These are phyloP conservation scores for Trichoderma erinaceum DNA, from an alignment of 495 filamentous ascomycete species.

Conservation along the genomic window DNA sequence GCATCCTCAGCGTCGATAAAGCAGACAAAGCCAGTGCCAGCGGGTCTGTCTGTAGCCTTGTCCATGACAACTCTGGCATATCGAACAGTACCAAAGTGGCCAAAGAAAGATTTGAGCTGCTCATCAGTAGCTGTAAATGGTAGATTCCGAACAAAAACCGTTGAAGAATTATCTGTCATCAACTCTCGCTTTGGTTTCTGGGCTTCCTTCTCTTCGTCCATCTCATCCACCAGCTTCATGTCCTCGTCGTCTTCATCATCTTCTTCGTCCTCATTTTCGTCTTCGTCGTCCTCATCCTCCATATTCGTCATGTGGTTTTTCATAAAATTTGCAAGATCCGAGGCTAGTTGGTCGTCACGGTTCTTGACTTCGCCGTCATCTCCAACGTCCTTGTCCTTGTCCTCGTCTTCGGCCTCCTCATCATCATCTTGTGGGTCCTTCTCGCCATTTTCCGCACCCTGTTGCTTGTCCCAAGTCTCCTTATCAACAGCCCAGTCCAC, in stretches of 20 bases:
- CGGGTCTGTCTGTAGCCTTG: slow-evolving; percentile 70
- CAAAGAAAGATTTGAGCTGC: slow-evolving; percentile 73
- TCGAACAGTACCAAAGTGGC: slow-evolving; percentile 70
- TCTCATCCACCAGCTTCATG: slow-evolving; percentile 26
- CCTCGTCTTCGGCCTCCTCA: slow-evolving; percentile 22
- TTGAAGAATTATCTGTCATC: slow-evolving; percentile 56
- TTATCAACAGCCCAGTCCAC: slow-evolving; percentile 98
- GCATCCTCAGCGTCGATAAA: slow-evolving; percentile 75
- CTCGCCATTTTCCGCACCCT: slow-evolving; percentile 36
- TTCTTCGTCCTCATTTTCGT: slow-evolving; percentile 31
- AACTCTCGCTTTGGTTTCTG: slow-evolving; percentile 30
- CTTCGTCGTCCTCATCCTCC: slow-evolving; percentile 41
- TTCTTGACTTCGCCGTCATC: slow-evolving; percentile 35
- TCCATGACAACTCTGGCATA: slow-evolving; percentile 91
- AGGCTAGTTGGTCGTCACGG: not conserved
- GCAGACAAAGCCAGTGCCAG: slow-evolving; percentile 90
- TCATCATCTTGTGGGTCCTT: slow-evolving; percentile 26
- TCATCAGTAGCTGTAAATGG: slow-evolving; percentile 81
- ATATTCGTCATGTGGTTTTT: slow-evolving; percentile 34
- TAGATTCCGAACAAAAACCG: slow-evolving; percentile 90
- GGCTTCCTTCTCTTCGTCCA: slow-evolving; percentile 33
- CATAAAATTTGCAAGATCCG: slow-evolving; percentile 31
- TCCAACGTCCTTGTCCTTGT: slow-evolving; percentile 25
- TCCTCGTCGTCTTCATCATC: slow-evolving; percentile 32
- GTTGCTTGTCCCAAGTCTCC: slow-evolving; percentile 66